These are phyloP conservation scores for Hypholoma sublateritium DNA, from an alignment of 768 basidiomycete genomes.

Conservation along the genomic window DNA sequence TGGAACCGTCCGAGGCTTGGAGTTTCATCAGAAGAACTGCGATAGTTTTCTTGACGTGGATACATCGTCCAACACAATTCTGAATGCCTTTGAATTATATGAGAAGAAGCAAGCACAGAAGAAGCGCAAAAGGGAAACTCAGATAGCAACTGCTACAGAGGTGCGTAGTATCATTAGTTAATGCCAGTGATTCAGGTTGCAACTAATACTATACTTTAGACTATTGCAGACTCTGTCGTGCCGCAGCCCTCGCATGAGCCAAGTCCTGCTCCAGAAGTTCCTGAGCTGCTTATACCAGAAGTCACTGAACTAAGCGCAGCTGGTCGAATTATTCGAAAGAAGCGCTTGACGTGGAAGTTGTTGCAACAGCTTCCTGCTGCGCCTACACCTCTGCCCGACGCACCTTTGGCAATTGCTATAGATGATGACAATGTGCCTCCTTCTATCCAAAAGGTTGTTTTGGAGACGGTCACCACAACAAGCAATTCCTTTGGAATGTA, in stretches of 20 bases:
- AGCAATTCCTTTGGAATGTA: conserved; percentile 11
- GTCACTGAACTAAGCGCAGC: too few relatives aligned
- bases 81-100: not conserved
- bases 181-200: too few relatives aligned
- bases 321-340: not conserved
- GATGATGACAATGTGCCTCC: not conserved
- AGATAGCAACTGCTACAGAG: too few relatives aligned
- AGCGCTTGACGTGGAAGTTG: not conserved
- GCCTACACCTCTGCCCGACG: not conserved
- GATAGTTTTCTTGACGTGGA: too few relatives aligned
- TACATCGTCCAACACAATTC: too few relatives aligned
- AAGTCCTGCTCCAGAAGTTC: not conserved
- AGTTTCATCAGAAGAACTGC: too few relatives aligned
- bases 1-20: too few relatives aligned
- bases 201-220: too few relatives aligned
- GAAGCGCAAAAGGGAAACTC: not conserved
- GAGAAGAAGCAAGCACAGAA: not conserved
- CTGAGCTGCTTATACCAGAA: not conserved
- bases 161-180: too few relatives aligned
- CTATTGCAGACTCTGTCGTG: too few relatives aligned
- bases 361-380: not conserved
- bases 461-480: conserved; percentile 1
- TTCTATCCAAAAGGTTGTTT: not conserved
- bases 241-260: too few relatives aligned
- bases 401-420: not conserved